Evolutionary conservation across 169 alveolate species (phyloP).

Genomic region (Babesia ovata): DNA sequence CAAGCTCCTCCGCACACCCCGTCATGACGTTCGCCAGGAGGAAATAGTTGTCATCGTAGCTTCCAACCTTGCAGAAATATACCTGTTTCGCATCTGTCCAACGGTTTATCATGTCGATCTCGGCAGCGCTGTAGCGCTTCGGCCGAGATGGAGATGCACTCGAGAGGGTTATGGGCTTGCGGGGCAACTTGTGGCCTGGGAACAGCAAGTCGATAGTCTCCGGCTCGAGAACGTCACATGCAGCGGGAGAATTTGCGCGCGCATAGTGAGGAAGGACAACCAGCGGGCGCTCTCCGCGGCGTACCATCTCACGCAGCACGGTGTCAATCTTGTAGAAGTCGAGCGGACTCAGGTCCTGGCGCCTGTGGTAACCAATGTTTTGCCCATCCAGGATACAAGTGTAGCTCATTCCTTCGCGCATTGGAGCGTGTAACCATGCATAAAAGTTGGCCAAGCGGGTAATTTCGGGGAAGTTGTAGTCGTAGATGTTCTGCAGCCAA

Average conservation of each 20-base stretch:
- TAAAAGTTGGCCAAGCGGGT: conserved; percentile 46
- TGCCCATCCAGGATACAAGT: conserved; percentile 65
- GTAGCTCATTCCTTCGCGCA: conserved; percentile 29
- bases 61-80: conserved; percentile 21
- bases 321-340: conserved; percentile 23
- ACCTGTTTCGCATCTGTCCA: conserved; percentile 26
- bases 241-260: neutral
- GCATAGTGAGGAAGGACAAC: conserved; percentile 44
- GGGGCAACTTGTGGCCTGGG: conserved; percentile 4
- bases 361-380: conserved; percentile 55
- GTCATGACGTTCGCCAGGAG: conserved; percentile 57
- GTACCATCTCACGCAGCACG: conserved; percentile 16
- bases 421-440: conserved; percentile 25
- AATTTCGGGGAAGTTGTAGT: conserved; percentile 41
- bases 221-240: conserved; percentile 1
- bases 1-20: conserved; percentile 49
- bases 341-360: conserved; percentile 22
- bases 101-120: conserved; percentile 6
- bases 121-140: conserved; percentile 6
- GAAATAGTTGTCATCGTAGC: conserved; percentile 68
- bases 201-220: conserved; percentile 17
- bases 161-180: neutral
- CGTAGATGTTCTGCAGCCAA: conserved; percentile 46
- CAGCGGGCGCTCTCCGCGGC: conserved; percentile 56
- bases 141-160: neutral